Evolutionary conservation across 1,284 basidiomycete genomes (phyloP), one percentile per base, ranked within the genome.

Genomic region (Cutaneotrichosporon spelunceum): DNA sequence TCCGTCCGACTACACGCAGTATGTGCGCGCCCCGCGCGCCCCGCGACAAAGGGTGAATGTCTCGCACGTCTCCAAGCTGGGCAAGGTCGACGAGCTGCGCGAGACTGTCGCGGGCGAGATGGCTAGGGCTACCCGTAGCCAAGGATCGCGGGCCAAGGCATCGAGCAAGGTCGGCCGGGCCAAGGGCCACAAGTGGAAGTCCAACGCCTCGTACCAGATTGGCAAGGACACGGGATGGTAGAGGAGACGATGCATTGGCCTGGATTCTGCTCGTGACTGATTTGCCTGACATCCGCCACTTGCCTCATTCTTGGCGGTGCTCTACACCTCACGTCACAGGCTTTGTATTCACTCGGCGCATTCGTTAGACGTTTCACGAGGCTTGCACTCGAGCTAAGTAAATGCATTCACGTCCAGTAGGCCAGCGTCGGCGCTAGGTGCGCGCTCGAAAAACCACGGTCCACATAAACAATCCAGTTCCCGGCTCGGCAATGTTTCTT

Each of bases 101-200:
- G 82, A 83, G 29, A 85, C 83, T 39, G 88, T 91, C 27, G 81
- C 84, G 4, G 79, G 81, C 14, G 88, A 92, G 69, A 79, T 90
- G 19, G 78, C 81, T 8, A 87, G 85, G 71, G 84, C 84, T 2
- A 82, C 84, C n/a, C 83, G 85, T 59, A 83, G 87, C 62, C 90
- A 89, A 73, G 84, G 88, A 72, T 88, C 91, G 75, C 84, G 87
- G 1, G 87, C 87, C 74, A 85, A 86, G 64, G 83, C 83, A 11
- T 81, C 83, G 5, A 83, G 84, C 61, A 83, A 85, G 64, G 86
- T 84, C 29, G 91, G 91, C 27, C 82, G 89, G 49, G 81, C 86
- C 23, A 86, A 87, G 69, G 91, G 92, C 19, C 90, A 88, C 73
- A 93, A 94, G 76, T 88, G 87, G 64, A 93, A 92, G 79, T 27